Conservation (phyloP, 495 filamentous ascomycete species). For the Talaromyces nanjingensis region DNA sequence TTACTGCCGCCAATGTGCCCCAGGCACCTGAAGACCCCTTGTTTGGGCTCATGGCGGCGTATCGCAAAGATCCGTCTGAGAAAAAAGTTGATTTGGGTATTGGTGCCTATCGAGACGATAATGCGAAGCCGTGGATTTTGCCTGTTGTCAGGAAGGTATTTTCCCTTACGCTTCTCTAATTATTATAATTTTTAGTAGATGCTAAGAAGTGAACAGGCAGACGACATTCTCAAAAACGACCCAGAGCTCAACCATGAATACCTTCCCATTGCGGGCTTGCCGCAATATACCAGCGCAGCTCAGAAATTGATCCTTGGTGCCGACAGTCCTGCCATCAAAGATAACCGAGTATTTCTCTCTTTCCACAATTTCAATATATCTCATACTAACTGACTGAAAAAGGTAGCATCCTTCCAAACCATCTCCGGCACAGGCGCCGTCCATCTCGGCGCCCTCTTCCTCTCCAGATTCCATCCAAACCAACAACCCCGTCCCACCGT, state of each 20-base stretch:
- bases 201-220: constrained; percentile 54
- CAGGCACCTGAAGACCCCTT: constrained; percentile 92
- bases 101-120: constrained; percentile 91
- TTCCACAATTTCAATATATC: not conserved
- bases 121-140: constrained; percentile 96
- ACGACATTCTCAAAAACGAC: constrained; percentile 78
- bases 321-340: constrained; percentile 70
- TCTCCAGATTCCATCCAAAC: constrained; percentile 46
- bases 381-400: constrained; percentile 12
- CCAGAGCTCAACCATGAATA: constrained; percentile 96
- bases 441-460: constrained; percentile 50
- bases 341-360: constrained; percentile 60
- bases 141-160: constrained; percentile 92
- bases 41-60: constrained; percentile 89
- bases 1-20: constrained; percentile 72
- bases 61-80: constrained; percentile 70
- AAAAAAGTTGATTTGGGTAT: constrained; percentile 95
- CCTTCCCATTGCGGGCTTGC: constrained; percentile 86
- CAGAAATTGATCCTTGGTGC: constrained; percentile 82
- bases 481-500: constrained; percentile 50
- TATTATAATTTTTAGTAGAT: too few species aligned
- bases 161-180: constrained; percentile 8
- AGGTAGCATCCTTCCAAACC: constrained; percentile 51
- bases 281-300: constrained; percentile 76
- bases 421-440: constrained; percentile 55